Conservation (phyloP, 352 stramenopile genomes). For the Phytophthora hibernalis region DNA sequence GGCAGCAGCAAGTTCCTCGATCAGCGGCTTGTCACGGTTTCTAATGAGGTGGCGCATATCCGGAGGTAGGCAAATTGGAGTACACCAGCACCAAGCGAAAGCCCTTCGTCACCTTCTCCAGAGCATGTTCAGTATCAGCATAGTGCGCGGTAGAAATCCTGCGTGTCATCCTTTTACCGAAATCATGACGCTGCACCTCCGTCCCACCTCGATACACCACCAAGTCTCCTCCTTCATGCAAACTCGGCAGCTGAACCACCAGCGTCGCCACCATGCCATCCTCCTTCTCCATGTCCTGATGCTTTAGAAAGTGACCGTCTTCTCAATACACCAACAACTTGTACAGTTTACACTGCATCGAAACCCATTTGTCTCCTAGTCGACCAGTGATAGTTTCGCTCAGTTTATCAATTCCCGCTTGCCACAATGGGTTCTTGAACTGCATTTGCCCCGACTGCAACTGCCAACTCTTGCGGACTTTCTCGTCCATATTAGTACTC, state of each 20-base stretch:
- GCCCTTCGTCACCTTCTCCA: slow-evolving; percentile 30
- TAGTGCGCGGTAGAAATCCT: slow-evolving; percentile 25
- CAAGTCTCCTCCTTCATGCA: slow-evolving; percentile 35
- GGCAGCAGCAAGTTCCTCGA: slow-evolving; percentile 6
- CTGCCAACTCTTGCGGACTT: slow-evolving; percentile 22
- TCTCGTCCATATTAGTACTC: slow-evolving; percentile 11
- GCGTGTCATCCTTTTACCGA: slow-evolving; percentile 25
- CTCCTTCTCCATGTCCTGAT: slow-evolving; percentile 68
- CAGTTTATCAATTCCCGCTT: slow-evolving; percentile 9
- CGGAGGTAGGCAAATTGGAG: slow-evolving; percentile 31
- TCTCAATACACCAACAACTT: slow-evolving; percentile 7
- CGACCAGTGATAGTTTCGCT: neutral
- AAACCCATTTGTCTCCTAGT: slow-evolving; percentile 14
- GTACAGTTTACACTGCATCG: slow-evolving; percentile 13
- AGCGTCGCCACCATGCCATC: slow-evolving; percentile 61
- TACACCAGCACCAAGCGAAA: slow-evolving; percentile 36
- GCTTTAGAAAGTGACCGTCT: no score
- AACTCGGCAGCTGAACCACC: slow-evolving; percentile 42
- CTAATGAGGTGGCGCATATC: slow-evolving; percentile 15
- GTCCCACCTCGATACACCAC: slow-evolving; percentile 24
- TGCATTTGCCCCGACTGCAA: slow-evolving; percentile 2
- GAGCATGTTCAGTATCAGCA: slow-evolving; percentile 29
- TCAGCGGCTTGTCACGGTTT: neutral
- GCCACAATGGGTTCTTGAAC: slow-evolving; percentile 16
- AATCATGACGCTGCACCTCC: slow-evolving; percentile 24